A percentile compares a stretch with the other conserved stretches of the same genome.
Conservation (phyloP, 345 rosid species). For the Carallia pectinifolia region DNA sequence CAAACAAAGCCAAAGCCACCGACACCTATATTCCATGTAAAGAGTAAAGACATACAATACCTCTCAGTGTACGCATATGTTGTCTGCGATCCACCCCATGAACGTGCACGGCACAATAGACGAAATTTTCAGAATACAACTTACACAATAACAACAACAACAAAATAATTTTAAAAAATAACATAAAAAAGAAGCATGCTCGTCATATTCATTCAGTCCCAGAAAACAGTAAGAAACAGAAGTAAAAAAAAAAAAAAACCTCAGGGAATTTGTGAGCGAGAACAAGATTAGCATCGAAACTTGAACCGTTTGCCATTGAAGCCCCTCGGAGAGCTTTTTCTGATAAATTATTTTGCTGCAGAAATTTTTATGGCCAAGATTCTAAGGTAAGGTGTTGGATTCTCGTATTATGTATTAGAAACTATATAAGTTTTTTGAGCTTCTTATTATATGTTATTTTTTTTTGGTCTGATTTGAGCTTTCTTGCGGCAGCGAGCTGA, state of each 20-base stretch:
- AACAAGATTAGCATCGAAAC: conserved; percentile 46
- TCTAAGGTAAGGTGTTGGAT: background rate
- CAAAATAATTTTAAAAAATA: background rate
- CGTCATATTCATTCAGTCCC: background rate
- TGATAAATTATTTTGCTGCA: background rate
- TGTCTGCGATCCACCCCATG: conserved; percentile 31
- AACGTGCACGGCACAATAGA: background rate
- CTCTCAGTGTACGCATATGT: conserved; percentile 56
- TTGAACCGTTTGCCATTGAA: conserved; percentile 40
- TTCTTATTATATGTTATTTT: too few species aligned
- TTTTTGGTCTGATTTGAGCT: too few species aligned
- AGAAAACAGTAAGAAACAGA: background rate
- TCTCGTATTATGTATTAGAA: too few species aligned
- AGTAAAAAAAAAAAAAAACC: conserved; percentile 30
- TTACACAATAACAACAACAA: background rate
- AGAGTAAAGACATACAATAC: conserved; percentile 20
- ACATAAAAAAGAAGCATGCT: background rate
- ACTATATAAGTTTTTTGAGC: too few species aligned
- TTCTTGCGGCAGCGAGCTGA: too few species aligned
- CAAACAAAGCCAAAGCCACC: background rate
- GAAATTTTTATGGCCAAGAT: background rate
- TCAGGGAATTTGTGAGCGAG: conserved; percentile 67
- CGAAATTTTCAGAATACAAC: background rate
- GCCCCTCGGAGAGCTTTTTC: background rate
- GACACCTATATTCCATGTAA: too few species aligned